Evolutionary conservation across 805 yeast species (phyloP).

Genomic region (Metschnikowia baotianmanensis): DNA sequence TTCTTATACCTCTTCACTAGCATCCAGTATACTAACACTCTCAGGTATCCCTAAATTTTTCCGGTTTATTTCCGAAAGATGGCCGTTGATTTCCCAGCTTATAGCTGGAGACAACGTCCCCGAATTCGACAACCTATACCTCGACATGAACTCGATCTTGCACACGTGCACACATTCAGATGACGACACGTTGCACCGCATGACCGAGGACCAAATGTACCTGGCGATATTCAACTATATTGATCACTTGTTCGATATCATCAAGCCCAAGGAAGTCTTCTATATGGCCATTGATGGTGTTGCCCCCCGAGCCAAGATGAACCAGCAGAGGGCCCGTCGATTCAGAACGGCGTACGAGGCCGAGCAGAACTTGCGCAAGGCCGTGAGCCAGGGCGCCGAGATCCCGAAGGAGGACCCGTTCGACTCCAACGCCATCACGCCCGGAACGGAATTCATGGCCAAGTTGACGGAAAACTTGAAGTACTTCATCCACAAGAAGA

Average conservation of each 20-base stretch:
- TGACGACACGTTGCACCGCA: conserved; percentile 54
- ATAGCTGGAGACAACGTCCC: conserved; percentile 82
- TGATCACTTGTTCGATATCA: conserved; percentile 86
- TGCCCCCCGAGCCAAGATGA: conserved; percentile 98
- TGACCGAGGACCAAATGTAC: conserved; percentile 89
- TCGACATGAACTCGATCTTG: conserved; percentile 96
- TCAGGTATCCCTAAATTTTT: conserved; percentile 94
- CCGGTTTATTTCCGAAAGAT: conserved; percentile 95
- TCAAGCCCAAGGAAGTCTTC: conserved; percentile 80
- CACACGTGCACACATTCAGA: conserved; percentile 90
- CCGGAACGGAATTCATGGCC: conserved; percentile 96
- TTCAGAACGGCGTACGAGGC: conserved; percentile 94
- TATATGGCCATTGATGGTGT: conserved; percentile 99
- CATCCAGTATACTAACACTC: conserved; percentile 5
- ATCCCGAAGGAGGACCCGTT: conserved; percentile 83
- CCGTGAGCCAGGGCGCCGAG: conserved; percentile 67
- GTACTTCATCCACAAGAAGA: conserved; percentile 84
- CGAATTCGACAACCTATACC: conserved; percentile 89
- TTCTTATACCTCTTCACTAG: background rate
- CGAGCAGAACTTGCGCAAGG: conserved; percentile 71
- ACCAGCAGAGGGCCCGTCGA: conserved; percentile 95
- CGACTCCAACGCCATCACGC: conserved; percentile 91
- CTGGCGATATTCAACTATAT: conserved; percentile 91
- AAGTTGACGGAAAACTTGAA: conserved; percentile 77
- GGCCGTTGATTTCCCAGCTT: conserved; percentile 92